Base-by-base conservation (phyloP, 257 asterid species). In the Paulownia fortunei region DNA sequence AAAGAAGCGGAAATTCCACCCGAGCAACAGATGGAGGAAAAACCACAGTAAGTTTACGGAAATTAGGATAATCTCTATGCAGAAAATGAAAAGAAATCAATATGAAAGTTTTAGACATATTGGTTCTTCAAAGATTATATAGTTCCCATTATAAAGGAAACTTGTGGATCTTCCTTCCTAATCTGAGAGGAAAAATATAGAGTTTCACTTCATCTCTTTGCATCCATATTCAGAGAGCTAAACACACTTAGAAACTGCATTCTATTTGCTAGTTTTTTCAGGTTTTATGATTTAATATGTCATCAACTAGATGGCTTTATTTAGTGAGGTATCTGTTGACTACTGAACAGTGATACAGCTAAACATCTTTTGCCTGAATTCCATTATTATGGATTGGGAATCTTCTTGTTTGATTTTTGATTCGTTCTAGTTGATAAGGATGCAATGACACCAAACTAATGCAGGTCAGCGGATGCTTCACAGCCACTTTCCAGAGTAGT, bases 1-100 rank as follows among this genome's bases (percentile, higher is more conserved):
- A 86, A 86, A 32, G 93, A 81, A 82, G 90, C 81, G 11, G 85
- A 79, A 79, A 70, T 89, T 83, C 97, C 98, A 52, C 51, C 80
- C 26, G 93, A 84, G 34, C 97, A 92, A 73, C 94, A 87, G 63
- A 93, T 92, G 97, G 97, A 93, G 54, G 99, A 90, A 66, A 85
- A 87, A 10, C 78, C 84, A 55, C 88, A 88, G 98, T 93, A 92
- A 85, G 96, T 84, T 24, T 72, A 27, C 36, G 30, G 4, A 73
- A 62, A 30, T 44, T 41, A 18, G 62, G 58, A 64, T 27, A 8
- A 39, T 18, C 60, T 44, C 16, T 3, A 63, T 63, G 19, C 39
- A 56, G 34, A 74, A 34, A 49, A 12, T 23, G 67, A 21, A 36
- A 16, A 65, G 1, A 2, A 30, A 68, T 58, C 65, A 18, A 7